Evolutionary conservation across 345 rosid genomes (phyloP), one percentile per base, ranked within the genome.

Genomic region (Acer negundo): DNA sequence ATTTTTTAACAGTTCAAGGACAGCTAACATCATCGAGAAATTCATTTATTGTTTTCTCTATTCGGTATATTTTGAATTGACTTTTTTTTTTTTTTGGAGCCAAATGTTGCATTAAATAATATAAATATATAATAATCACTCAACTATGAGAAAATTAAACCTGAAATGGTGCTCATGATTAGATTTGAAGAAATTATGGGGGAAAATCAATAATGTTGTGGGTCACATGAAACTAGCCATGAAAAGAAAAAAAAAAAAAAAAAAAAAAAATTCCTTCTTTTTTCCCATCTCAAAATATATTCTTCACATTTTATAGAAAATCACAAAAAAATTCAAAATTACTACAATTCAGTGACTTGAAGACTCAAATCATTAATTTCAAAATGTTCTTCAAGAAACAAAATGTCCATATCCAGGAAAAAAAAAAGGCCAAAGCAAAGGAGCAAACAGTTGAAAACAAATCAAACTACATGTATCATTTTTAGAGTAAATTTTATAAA

Each of bases 11-110:
- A 22, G 62, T 75, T 56, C 59, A 75, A 23, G 74, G 69, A 68
- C 24, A 82, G 65, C 69, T 63, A 22, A 46, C 49, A 77, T 24
- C 40, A 70, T 64, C 80, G 49, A 65, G 53, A 70, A 22, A 70
- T 38, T 72, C 58, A 35, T 44, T 19, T 17, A 73, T 40, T 40
- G 5, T 1, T 17, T 63, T 72, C 77, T 77, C 62, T 63, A 59
- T 73, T 65, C 67, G 76, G 67, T 73, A 67, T 26, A 67, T 44
- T 55, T 59, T n/a, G 23, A 47, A 10, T 40, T 53, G 72, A 22
- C 16, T 65, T 53, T 64, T 61, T 8, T 38, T 31, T 31, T 4
- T 67, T 46, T 64, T 44, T 9, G 35, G 11, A 66, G 42, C 47
- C 69, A 68, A 58, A 17, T 44, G 56, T n/a, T 35, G 13, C 63